A percentile compares a stretch with the other conserved stretches of the same genome.
Evolutionary conservation across 2,329 filamentous ascomycete species (phyloP).

Genomic region (Claviceps spartinae): DNA sequence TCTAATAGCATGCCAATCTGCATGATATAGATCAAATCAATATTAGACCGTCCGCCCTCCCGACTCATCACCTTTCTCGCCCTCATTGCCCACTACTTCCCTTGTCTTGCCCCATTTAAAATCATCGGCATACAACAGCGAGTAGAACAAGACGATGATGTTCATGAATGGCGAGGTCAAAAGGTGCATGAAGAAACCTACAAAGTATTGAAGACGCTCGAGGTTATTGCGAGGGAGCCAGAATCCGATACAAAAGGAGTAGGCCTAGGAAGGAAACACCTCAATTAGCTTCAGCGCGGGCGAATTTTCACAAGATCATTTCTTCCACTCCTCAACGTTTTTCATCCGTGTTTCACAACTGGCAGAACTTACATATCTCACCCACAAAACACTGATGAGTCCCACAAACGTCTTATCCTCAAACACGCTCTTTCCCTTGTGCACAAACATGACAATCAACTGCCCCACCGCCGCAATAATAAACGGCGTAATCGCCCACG

Average conservation of each 20-base stretch:
- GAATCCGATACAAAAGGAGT: conserved; percentile 28
- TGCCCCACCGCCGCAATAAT: conserved; percentile 27
- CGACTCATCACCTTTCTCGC: background rate
- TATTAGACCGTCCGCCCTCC: background rate
- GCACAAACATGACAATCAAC: conserved; percentile 22
- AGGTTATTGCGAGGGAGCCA: conserved; percentile 27
- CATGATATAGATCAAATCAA: too few relatives aligned
- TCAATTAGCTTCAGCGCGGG: too few relatives aligned
- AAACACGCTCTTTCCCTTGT: conserved; percentile 19
- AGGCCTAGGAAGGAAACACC: conserved; percentile 14
- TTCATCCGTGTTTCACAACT: too few relatives aligned
- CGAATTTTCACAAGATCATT: too few relatives aligned
- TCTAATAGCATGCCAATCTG: too few relatives aligned
- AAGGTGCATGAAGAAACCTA: conserved; percentile 24
- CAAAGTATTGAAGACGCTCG: conserved; percentile 24
- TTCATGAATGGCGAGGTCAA: conserved; percentile 28
- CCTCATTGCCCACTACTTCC: conserved; percentile 14
- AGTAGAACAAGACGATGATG: conserved; percentile 28
- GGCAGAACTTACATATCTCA: conserved; percentile 25
- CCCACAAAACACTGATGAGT: conserved; percentile 23
- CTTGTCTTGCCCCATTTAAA: conserved; percentile 34
- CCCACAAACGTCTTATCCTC: conserved; percentile 22
- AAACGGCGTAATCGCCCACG: conserved; percentile 32
- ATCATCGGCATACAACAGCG: conserved; percentile 28
- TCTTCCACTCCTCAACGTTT: too few relatives aligned